phyloP scores from a whole-genome alignment of 805 yeast species.

The Candida peoriensis region DNA sequence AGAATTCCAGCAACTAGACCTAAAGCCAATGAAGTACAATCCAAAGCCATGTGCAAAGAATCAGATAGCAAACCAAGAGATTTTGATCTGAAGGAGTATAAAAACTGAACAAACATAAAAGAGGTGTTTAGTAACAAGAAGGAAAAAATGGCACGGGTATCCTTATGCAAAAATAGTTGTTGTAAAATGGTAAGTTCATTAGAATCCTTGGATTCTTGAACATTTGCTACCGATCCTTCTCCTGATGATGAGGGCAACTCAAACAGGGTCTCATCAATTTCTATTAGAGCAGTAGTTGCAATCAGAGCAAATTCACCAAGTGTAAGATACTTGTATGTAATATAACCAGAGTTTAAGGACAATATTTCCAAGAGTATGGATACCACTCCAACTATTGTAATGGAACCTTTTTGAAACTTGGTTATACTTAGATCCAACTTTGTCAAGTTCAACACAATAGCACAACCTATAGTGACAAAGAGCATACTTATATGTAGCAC shows the following conservation, averaged over 20 bases:
- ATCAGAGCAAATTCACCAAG: conserved; percentile 13
- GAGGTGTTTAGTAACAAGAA: conserved; percentile 81
- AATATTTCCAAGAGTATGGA: conserved; percentile 30
- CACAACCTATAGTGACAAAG: conserved; percentile 23
- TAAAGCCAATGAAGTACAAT: conserved; percentile 83
- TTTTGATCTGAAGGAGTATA: conserved; percentile 88
- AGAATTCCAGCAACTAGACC: conserved; percentile 83
- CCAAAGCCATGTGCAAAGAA: conserved; percentile 93
- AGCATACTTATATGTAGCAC: conserved; percentile 20
- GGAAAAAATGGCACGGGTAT: conserved; percentile 84
- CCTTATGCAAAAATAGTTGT: conserved; percentile 38
- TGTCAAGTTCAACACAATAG: conserved; percentile 16
- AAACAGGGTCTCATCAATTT: conserved; percentile 12
- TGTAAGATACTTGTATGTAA: conserved; percentile 7
- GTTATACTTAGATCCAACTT: conserved; percentile 11
- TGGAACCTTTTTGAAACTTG: conserved; percentile 13
- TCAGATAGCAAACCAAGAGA: conserved; percentile 90
- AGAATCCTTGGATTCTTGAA: not conserved
- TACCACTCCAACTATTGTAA: conserved; percentile 25
- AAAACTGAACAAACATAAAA: conserved; percentile 90
- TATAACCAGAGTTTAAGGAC: conserved; percentile 25
- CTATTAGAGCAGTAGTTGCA: conserved; percentile 9
- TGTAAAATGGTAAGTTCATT: conserved; percentile 14
- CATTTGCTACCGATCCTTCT: not conserved
- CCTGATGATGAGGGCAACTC: not conserved